phyloP scores from a whole-genome alignment of 768 basidiomycete species.

The Suillus brevipes region DNA sequence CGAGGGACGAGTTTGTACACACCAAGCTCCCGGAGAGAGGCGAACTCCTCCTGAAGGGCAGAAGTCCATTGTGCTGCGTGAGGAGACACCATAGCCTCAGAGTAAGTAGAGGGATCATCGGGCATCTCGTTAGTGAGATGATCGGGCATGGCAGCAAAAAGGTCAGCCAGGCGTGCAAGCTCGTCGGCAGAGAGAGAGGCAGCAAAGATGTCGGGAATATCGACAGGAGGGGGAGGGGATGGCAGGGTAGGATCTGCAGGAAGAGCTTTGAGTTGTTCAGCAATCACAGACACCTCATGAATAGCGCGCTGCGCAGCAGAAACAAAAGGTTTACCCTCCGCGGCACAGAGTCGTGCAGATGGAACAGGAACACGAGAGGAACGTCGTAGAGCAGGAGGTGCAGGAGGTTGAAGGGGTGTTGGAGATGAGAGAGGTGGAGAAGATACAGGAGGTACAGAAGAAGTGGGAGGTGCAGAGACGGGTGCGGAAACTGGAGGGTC shows the following conservation, averaged over 20 bases:
- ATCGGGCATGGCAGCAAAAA: neutral
- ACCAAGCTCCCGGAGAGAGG: neutral
- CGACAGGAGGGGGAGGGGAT: too few species aligned
- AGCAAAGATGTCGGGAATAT: too few species aligned
- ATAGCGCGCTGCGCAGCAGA: constrained; percentile 3
- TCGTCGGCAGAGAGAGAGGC: too few species aligned
- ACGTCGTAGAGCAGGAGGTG: neutral
- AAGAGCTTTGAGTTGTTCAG: too few species aligned
- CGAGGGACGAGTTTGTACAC: constrained; percentile 5
- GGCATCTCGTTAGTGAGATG: constrained; percentile 5
- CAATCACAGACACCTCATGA: constrained; percentile 9
- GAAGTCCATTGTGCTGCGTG: constrained; percentile 23
- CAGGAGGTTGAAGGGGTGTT: neutral
- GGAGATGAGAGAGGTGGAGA: neutral
- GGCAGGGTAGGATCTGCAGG: too few species aligned
- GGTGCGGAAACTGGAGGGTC: neutral
- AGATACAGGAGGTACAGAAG: neutral
- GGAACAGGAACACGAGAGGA: constrained; percentile 13
- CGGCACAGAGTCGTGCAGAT: constrained; percentile 13
- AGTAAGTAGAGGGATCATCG: constrained; percentile 18
- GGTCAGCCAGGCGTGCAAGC: neutral
- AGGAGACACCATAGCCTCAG: constrained; percentile 19
- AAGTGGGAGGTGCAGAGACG: constrained; percentile 13
- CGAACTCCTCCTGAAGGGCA: constrained; percentile 13
- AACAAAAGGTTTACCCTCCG: constrained; percentile 8